Evolutionary conservation across 257 asterid species (phyloP).

Genomic region (Solanum sparsipilum): DNA sequence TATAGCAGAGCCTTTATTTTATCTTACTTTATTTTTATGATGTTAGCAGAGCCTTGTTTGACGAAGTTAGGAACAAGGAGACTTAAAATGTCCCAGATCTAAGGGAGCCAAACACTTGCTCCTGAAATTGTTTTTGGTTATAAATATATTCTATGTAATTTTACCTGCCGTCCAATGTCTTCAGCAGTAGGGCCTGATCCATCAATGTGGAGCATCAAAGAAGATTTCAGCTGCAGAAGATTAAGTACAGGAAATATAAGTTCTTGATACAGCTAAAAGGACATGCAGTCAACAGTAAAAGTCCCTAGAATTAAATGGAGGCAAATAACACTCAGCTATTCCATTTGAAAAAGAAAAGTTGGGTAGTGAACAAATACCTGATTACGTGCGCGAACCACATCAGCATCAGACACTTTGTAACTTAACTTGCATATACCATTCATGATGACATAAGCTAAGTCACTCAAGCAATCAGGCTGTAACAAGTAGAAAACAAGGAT

Average conservation of each 20-base stretch:
- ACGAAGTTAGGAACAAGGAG: not conserved
- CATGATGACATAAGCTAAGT: constrained; percentile 68
- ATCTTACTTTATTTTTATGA: not conserved
- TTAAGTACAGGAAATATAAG: not conserved
- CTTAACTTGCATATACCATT: constrained; percentile 55
- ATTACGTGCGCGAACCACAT: constrained; percentile 77
- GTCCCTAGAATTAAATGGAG: not conserved
- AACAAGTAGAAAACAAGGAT: not conserved
- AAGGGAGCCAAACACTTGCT: not conserved
- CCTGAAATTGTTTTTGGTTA: not conserved
- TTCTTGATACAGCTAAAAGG: not conserved
- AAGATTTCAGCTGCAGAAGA: constrained; percentile 70
- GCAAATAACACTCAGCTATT: not conserved
- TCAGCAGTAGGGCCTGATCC: constrained; percentile 90
- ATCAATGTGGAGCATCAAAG: constrained; percentile 81
- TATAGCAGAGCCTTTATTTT: not conserved
- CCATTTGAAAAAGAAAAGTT: not conserved
- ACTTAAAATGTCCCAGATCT: not conserved
- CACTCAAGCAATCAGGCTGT: constrained; percentile 86
- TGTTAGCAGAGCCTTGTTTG: not conserved
- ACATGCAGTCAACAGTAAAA: not conserved
- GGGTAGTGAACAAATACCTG: constrained; percentile 28
- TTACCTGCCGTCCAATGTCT: constrained; percentile 97
- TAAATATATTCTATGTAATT: not conserved
- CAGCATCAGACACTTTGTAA: constrained; percentile 61